Evolutionary conservation across 176 grass and related monocot species (phyloP), one percentile per base, ranked within the genome.

Genomic region (Coix lacrymajobi): DNA sequence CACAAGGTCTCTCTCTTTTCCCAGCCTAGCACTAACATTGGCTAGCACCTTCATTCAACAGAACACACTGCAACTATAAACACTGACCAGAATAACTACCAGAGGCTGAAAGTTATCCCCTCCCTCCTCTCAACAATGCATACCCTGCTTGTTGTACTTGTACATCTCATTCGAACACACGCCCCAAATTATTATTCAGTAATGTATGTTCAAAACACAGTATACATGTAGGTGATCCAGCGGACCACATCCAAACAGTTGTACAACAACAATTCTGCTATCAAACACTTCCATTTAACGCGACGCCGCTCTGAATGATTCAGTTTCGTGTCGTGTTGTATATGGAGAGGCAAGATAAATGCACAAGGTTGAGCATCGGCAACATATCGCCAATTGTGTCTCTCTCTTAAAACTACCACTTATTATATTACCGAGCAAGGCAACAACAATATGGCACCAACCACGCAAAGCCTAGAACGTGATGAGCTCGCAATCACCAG

Each of bases 401-500:
- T 68, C 40, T 44, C 68, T 24, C 66, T 26, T 11, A 24, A n/a
- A n/a, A n/a, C n/a, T 22, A n/a, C 22, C 24, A 9, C 22, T 10
- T 3, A 7, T 83, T 78, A 78, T n/a, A n/a, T 88, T 72, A 83
- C 25, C 24, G n/a, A 72, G 33, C 37, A 78, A 36, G 9, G 41
- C 39, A 82, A 60, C 28, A 72, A 31, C 69, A 72, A 36, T 31
- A 33, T 19, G 44, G 25, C 38, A 51, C 20, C 73, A 30, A 37
- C 70, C 45, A 45, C 8, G 54, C 22, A 24, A 57, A 24, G 56
- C 56, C 89, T 97, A 97, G 89, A 97, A 97, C 15, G 89, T 87
- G 82, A 97, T 66, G 85, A 97, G 76, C 87, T 94, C 52, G 85
- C 87, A 41, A 97, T 84, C 37, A 97, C 94, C 26, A 97, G 92